phyloP scores from a whole-genome alignment of 108 stramenopile genomes.

The Discostella stelligeroides region DNA sequence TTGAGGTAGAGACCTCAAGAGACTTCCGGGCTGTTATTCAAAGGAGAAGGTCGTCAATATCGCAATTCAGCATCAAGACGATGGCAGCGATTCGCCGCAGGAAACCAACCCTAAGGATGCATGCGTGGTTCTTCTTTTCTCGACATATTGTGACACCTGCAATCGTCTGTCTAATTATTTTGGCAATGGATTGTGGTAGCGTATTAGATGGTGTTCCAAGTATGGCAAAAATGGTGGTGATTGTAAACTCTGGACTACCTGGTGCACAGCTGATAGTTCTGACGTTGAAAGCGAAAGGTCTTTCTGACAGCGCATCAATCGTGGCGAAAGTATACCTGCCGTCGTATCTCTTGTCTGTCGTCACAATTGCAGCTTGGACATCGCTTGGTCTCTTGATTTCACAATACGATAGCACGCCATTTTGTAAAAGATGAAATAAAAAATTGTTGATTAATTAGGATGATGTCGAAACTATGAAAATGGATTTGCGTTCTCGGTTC shows the following conservation, averaged over 20 bases:
- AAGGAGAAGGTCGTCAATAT: conserved; percentile 31
- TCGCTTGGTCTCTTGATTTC: conserved; percentile 65
- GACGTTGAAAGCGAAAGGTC: conserved; percentile 57
- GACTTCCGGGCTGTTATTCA: conserved; percentile 12
- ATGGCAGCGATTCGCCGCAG: conserved; percentile 29
- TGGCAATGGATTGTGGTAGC: conserved; percentile 64
- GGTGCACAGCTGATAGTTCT: conserved; percentile 71
- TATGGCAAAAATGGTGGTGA: conserved; percentile 65
- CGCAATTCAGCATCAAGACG: conserved; percentile 28
- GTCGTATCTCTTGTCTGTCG: conserved; percentile 61
- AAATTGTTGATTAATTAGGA: background rate
- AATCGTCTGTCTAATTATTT: conserved; percentile 51
- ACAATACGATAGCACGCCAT: conserved; percentile 35
- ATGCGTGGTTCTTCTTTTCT: conserved; percentile 65
- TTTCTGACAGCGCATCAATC: conserved; percentile 61
- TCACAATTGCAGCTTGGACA: conserved; percentile 76
- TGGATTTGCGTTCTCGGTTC: conserved; percentile 64
- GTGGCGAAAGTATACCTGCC: conserved; percentile 69
- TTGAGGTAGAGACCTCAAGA: conserved; percentile 1
- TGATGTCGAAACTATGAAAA: conserved; percentile 52
- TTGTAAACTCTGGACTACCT: conserved; percentile 67
- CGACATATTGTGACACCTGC: conserved; percentile 65
- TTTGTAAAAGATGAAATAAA: conserved; percentile 25
- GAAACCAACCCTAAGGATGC: conserved; percentile 47
- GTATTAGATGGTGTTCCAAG: conserved; percentile 50